phyloP scores from a whole-genome alignment of 164 flowering plant species.

The Aristolochia contorta region DNA sequence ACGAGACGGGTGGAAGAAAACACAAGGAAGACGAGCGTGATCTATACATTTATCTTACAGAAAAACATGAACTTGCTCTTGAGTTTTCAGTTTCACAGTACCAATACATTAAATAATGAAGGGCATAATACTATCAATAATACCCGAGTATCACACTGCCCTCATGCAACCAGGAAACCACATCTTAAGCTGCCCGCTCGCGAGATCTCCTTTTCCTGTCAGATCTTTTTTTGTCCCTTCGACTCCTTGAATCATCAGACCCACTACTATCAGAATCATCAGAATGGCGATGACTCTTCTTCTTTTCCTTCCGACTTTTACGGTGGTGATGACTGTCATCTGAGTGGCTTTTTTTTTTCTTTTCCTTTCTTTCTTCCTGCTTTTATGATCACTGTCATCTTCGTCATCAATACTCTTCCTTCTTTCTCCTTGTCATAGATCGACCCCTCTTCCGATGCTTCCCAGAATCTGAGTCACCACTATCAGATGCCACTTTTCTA shows the following conservation, averaged over 20 bases:
- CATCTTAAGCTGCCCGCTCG: not conserved
- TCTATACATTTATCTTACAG: too few species aligned
- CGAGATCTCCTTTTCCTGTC: too few species aligned
- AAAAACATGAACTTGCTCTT: too few species aligned
- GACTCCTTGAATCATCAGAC: slow-evolving; percentile 54
- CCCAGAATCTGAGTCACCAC: slow-evolving; percentile 18
- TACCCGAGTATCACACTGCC: not conserved
- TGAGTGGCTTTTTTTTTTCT: not conserved
- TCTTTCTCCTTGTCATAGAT: slow-evolving; percentile 10
- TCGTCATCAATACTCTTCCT: slow-evolving; percentile 26
- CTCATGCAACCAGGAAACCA: not conserved
- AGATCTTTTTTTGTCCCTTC: slow-evolving; percentile 42
- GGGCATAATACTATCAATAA: not conserved
- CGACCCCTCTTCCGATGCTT: slow-evolving; percentile 10
- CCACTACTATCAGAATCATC: slow-evolving; percentile 47
- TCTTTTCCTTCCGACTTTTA: slow-evolving; percentile 8
- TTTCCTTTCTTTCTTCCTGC: not conserved
- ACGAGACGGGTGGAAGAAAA: too few species aligned
- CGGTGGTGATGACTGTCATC: not conserved
- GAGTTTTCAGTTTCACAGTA: too few species aligned
- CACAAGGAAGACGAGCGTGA: too few species aligned
- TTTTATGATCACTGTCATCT: not conserved
- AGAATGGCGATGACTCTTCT: slow-evolving; percentile 31
- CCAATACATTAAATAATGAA: not conserved
- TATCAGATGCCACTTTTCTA: slow-evolving; percentile 22